phyloP scores from a whole-genome alignment of 345 rosid species.

The Gossypium mustelinum region DNA sequence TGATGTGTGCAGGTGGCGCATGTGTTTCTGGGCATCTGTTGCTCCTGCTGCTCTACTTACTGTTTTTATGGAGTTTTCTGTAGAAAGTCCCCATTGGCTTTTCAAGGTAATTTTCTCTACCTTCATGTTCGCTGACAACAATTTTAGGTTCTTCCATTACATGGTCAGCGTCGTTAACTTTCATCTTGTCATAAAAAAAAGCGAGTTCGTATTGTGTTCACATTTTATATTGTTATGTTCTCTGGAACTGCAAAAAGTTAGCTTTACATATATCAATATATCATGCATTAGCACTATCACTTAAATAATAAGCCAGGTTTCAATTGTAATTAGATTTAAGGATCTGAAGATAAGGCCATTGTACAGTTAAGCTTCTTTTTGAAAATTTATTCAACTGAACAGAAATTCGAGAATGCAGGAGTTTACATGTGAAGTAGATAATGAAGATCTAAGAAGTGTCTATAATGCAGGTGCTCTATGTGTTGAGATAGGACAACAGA shows the following conservation, averaged over 20 bases:
- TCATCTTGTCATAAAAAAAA: background rate
- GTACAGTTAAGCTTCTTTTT: background rate
- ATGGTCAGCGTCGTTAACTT: background rate
- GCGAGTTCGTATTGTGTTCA: background rate
- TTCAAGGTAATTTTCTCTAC: slow-evolving; percentile 55
- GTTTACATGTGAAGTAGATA: background rate
- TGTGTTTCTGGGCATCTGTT: slow-evolving; percentile 72
- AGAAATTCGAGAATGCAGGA: background rate
- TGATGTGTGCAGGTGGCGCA: slow-evolving; percentile 70
- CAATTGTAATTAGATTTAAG: background rate
- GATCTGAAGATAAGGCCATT: background rate
- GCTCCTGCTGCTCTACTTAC: slow-evolving; percentile 76
- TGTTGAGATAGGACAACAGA: no score
- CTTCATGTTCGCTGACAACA: slow-evolving; percentile 1
- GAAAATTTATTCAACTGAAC: background rate
- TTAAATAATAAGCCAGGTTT: background rate
- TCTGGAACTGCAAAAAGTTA: background rate
- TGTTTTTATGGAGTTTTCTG: slow-evolving; percentile 66
- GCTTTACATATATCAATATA: background rate
- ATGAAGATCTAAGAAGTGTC: background rate
- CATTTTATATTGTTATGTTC: background rate
- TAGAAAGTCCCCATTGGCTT: slow-evolving; percentile 98
- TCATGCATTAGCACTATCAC: background rate
- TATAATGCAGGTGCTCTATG: background rate
- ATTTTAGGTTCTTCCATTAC: background rate